Evolutionary conservation across 169 alveolate species (phyloP).

Genomic region (Plasmodium sp.): DNA sequence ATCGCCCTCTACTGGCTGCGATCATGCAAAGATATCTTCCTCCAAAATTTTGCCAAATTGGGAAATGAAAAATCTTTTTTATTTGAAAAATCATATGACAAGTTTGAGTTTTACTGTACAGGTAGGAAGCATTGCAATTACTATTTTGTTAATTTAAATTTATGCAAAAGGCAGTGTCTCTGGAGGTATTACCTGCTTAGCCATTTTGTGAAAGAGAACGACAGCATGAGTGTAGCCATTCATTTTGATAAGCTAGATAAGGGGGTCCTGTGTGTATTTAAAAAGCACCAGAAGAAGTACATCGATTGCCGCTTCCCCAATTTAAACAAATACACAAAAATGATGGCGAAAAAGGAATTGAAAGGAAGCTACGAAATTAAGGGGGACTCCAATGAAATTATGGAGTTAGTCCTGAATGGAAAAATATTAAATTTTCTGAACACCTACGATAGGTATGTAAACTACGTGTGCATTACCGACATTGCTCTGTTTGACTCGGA

Average conservation of each 20-base stretch:
- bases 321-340: constrained; percentile 54
- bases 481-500: constrained; percentile 39
- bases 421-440: constrained; percentile 45
- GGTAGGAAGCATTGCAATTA: constrained; percentile 70
- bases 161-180: constrained; percentile 54
- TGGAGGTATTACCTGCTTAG: constrained; percentile 62
- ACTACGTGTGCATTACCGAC: constrained; percentile 59
- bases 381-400: constrained; percentile 65
- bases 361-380: constrained; percentile 36
- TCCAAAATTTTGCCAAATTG: constrained; percentile 41
- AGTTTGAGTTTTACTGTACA: constrained; percentile 52
- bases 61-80: constrained; percentile 71
- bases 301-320: constrained; percentile 31
- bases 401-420: constrained; percentile 48
- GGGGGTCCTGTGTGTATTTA: constrained; percentile 45
- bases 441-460: constrained; percentile 40
- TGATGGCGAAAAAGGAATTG: constrained; percentile 33
- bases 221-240: constrained; percentile 36
- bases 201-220: constrained; percentile 37
- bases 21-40: constrained; percentile 54
- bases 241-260: constrained; percentile 54
- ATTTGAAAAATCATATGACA: constrained; percentile 62
- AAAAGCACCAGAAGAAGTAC: constrained; percentile 41
- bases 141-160: constrained; percentile 40
- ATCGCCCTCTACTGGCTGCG: constrained; percentile 68